Evolutionary conservation across 495 filamentous ascomycete genomes (phyloP).

Genomic region (Podospora didyma): DNA sequence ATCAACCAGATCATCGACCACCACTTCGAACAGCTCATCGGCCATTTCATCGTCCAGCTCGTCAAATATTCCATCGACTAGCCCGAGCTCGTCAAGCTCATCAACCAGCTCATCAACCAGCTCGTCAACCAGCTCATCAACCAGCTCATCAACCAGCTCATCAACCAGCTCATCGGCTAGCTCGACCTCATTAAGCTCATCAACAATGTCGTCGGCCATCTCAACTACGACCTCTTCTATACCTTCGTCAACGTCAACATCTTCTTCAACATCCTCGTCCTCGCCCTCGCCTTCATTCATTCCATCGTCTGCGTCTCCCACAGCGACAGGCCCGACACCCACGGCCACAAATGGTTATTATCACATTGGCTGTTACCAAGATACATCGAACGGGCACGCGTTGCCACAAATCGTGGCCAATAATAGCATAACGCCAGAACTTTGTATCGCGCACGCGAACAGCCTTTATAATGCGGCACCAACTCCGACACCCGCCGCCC

Average conservation of each 20-base stretch:
- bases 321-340: neutral
- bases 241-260: neutral
- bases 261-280: neutral
- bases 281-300: neutral
- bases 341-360: conserved; percentile 14
- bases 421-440: conserved; percentile 21
- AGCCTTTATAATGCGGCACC: conserved; percentile 13
- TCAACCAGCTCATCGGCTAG: neutral
- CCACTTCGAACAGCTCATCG: neutral
- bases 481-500: conserved; percentile 7
- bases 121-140: neutral
- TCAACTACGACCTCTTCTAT: neutral
- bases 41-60: neutral
- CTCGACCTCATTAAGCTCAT: neutral
- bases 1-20: too few species aligned
- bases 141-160: neutral
- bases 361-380: conserved; percentile 26
- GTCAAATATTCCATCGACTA: too few species aligned
- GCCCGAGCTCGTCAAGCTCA: neutral
- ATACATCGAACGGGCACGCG: conserved; percentile 18
- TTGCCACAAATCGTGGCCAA: conserved; percentile 17
- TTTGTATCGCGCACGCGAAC: conserved; percentile 18
- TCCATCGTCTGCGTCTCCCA: neutral
- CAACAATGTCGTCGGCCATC: neutral
- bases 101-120: neutral